phyloP scores from a whole-genome alignment of 331 rosid species.

The Malus hybrid region DNA sequence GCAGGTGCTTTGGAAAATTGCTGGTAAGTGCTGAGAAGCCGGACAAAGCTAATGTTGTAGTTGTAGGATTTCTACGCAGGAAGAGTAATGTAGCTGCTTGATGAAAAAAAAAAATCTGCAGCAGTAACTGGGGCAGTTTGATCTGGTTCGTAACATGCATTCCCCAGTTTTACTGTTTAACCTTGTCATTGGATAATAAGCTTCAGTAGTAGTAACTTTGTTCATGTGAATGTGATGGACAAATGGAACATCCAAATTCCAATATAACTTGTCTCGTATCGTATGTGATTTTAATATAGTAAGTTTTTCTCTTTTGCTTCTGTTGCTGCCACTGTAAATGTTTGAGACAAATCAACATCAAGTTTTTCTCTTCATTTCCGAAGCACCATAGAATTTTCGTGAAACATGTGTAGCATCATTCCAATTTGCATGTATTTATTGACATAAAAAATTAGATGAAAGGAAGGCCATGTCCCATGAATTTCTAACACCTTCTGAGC shows the following conservation, averaged over 20 bases:
- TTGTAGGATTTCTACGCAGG: slow-evolving; percentile 7
- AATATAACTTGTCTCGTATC: not conserved
- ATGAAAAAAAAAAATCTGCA: slow-evolving; percentile 1
- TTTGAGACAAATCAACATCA: not conserved
- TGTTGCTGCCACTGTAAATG: not conserved
- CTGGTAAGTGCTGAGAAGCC: slow-evolving; percentile 35
- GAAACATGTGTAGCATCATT: not conserved
- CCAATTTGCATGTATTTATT: no score
- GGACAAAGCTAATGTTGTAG: not conserved
- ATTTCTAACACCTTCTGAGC: no score
- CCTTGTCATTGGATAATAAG: slow-evolving; percentile 11
- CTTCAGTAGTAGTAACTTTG: slow-evolving; percentile 1
- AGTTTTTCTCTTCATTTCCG: not conserved
- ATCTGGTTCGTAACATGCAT: slow-evolving; percentile 11
- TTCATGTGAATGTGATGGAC: slow-evolving; percentile 1
- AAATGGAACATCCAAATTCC: slow-evolving; percentile 4
- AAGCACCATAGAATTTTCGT: not conserved
- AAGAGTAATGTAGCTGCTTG: not conserved
- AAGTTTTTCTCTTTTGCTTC: not conserved
- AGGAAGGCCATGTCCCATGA: no score
- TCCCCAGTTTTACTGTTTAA: slow-evolving; percentile 5
- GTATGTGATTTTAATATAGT: not conserved
- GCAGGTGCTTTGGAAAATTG: slow-evolving; percentile 56
- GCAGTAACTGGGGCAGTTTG: slow-evolving; percentile 1
- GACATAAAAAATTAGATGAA: no score